phyloP scores from a whole-genome alignment of 2,329 filamentous ascomycete genomes.

The Conoideocrella luteorostrata region DNA sequence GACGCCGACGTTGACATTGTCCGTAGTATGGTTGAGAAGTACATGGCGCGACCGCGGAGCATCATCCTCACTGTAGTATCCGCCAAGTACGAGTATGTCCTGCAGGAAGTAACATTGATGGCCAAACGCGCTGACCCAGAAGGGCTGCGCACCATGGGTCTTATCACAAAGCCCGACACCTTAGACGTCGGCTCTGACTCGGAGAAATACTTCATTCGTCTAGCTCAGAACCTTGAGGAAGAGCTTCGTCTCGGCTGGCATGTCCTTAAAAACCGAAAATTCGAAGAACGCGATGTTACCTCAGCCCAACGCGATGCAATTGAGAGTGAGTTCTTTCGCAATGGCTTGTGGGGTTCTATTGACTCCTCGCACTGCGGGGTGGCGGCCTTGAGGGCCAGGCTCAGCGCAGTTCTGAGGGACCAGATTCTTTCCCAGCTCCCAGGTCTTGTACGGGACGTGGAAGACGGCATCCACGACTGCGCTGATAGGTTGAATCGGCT shows the following conservation, averaged over 20 bases:
- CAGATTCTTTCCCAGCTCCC: slow-evolving; percentile 43
- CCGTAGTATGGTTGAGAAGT: slow-evolving; percentile 40
- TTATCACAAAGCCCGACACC: slow-evolving; percentile 51
- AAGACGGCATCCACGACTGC: slow-evolving; percentile 26
- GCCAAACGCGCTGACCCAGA: slow-evolving; percentile 22
- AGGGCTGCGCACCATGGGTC: slow-evolving; percentile 41
- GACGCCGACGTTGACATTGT: slow-evolving; percentile 37
- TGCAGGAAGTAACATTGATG: slow-evolving; percentile 48
- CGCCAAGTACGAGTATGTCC: slow-evolving; percentile 48
- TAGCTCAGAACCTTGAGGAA: slow-evolving; percentile 40
- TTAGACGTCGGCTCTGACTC: slow-evolving; percentile 26
- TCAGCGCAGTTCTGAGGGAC: slow-evolving; percentile 43
- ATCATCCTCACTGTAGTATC: slow-evolving; percentile 55
- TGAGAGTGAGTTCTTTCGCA: slow-evolving; percentile 38
- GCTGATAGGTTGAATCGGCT: slow-evolving; percentile 35
- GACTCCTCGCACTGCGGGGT: slow-evolving; percentile 37
- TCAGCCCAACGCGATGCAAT: slow-evolving; percentile 28
- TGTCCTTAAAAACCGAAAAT: slow-evolving; percentile 39
- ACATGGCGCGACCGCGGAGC: slow-evolving; percentile 51
- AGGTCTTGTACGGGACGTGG: slow-evolving; percentile 34
- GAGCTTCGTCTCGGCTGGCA: slow-evolving; percentile 47
- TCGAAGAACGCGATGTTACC: slow-evolving; percentile 23
- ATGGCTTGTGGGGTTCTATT: slow-evolving; percentile 32
- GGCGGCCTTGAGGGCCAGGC: slow-evolving; percentile 34
- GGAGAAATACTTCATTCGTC: slow-evolving; percentile 31